Base-by-base conservation (phyloP, 1,284 basidiomycete genomes). In the Rhodotorula sp. region DNA sequence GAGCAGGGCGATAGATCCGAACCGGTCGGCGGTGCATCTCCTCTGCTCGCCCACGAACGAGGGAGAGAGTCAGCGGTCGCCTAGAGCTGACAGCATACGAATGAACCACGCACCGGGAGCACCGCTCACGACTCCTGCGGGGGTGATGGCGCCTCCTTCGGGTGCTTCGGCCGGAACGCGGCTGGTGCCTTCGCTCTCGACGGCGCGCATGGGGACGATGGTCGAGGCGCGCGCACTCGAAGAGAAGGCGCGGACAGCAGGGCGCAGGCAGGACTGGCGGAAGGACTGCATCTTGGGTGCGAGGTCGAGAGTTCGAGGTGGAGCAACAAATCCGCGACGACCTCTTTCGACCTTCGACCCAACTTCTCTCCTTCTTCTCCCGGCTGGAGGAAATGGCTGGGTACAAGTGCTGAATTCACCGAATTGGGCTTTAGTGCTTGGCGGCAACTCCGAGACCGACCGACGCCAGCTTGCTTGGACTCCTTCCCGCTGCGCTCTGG, bases 1-100 rank as follows among this genome's bases (percentile, higher is more conserved):
- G 91, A 31, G 94, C 89, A 1, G 95, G 93, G 80, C 94, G 91
- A 85, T 89, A 99, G 81, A 99, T 94, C 70, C 95, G 89, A 51
- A 98, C 95, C 39, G 87, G 84, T 62, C 96, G 91, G 80, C 93
- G 89, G 73, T 88, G 88, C 72, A 98, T 87, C 81, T 97, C 90
- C 76, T 83, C 93, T 94, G 56, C 1, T 3, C 21, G 18, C 39
- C 14, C 23, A 7, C 39, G 21, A 34, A 34, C 34, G 34, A 34
- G 34, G 34, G 34, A 34, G 34, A 34, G 34, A 26, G 51, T 52
- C 60, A 65, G 52, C 48, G 6, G 49, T 6, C 12, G 14, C 29
- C 34, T 18, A 8, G 46, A 31, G 29, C 23, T 14, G 18, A 3
- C 8, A 5, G 7, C 0, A 15, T 21, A 23, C 31, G 7, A 10